phyloP scores from a whole-genome alignment of 495 filamentous ascomycete genomes.

The Neurospora sp. region DNA sequence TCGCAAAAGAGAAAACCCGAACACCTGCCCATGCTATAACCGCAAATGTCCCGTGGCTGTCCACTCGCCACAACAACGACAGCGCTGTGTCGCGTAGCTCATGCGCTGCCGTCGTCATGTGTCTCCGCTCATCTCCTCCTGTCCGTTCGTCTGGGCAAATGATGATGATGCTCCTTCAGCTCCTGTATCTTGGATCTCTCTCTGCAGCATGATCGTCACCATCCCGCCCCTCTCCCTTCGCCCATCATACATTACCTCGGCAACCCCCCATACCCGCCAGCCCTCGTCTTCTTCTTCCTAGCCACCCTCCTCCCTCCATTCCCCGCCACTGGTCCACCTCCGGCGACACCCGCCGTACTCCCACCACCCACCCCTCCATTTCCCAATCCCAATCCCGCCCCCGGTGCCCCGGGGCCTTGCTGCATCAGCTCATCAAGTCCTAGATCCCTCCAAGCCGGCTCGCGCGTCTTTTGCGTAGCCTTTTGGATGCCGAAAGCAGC shows the following conservation, averaged over 20 bases:
- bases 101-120: background rate
- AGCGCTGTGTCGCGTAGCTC: background rate
- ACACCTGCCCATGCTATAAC: background rate
- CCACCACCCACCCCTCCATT: background rate
- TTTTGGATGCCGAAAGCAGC: conserved; percentile 91
- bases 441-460: conserved; percentile 79
- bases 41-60: background rate
- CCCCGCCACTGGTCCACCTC: background rate
- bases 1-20: background rate
- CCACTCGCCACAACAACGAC: background rate
- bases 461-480: conserved; percentile 61
- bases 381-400: conserved; percentile 5
- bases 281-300: conserved; percentile 3
- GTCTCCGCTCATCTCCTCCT: background rate
- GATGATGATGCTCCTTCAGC: background rate
- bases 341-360: conserved; percentile 11
- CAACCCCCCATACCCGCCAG: conserved; percentile 26
- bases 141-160: background rate
- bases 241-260: conserved; percentile 16
- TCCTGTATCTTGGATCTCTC: too few species aligned
- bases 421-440: conserved; percentile 63
- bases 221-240: background rate
- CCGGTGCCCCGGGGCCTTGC: conserved; percentile 33
- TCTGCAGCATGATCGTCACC: background rate
- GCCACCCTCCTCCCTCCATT: conserved; percentile 6